Evolutionary conservation across 805 yeast genomes (phyloP).

Genomic region (Tetrapisispora fleetii): DNA sequence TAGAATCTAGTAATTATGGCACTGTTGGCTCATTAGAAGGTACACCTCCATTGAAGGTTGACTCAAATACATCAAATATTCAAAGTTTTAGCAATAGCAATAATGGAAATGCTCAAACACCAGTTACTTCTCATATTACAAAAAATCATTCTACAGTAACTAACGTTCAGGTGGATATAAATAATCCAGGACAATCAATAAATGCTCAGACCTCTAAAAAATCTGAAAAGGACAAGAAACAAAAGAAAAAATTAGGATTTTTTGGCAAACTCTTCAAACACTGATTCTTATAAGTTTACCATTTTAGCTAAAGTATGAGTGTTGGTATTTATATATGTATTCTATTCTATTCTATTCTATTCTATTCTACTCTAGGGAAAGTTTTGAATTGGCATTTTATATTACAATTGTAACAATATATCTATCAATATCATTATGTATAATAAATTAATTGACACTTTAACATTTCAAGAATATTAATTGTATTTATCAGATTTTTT

Average conservation of each 20-base stretch:
- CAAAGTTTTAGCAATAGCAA: neutral
- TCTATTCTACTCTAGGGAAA: too few relatives aligned
- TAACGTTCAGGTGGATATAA: neutral
- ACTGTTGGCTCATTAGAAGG: neutral
- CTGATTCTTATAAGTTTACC: neutral
- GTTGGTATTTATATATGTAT: neutral
- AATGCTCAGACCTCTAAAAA: neutral
- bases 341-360: too few relatives aligned
- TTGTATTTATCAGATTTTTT: neutral
- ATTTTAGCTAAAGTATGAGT: too few relatives aligned
- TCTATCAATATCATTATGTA: neutral
- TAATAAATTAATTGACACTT: neutral
- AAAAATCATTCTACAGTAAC: neutral
- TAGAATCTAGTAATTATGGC: neutral
- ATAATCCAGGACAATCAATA: neutral
- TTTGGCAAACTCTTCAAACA: slow-evolving; percentile 4
- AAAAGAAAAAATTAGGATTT: slow-evolving; percentile 1
- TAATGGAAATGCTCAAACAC: neutral
- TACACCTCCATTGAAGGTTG: neutral
- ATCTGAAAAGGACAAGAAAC: neutral
- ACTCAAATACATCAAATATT: neutral
- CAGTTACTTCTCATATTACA: neutral
- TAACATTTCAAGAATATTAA: too few relatives aligned
- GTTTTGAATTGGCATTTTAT: neutral
- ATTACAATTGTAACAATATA: neutral